A percentile compares a stretch with the other conserved stretches of the same genome.
These are phyloP conservation scores for Pleurotus cornucopiae DNA, from an alignment of 768 basidiomycete genomes.

Conservation along the genomic window DNA sequence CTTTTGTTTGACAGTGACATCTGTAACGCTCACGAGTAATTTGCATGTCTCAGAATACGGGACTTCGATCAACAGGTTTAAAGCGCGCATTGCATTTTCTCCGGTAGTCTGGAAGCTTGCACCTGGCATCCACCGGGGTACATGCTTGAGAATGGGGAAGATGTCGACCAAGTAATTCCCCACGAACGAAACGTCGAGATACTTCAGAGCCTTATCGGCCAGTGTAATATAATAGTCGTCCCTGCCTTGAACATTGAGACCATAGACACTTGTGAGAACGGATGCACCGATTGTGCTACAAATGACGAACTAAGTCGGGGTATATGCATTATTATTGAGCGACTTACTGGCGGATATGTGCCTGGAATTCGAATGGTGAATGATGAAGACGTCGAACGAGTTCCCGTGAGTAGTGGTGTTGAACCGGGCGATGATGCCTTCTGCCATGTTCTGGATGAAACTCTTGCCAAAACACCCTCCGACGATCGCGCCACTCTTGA, in stretches of 20 bases:
- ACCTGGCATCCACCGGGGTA: background rate
- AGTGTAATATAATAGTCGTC: background rate
- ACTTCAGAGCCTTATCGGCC: background rate
- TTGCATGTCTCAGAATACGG: slow-evolving; percentile 15
- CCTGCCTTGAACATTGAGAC: background rate
- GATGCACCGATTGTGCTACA: background rate
- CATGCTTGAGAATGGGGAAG: background rate
- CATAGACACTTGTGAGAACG: background rate
- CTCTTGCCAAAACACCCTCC: slow-evolving; percentile 37
- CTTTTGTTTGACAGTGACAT: background rate
- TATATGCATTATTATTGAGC: background rate
- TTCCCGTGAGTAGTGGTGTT: slow-evolving; percentile 23
- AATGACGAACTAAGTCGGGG: slow-evolving; percentile 10
- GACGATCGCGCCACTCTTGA: slow-evolving; percentile 33
- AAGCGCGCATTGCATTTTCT: background rate
- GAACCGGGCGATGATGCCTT: slow-evolving; percentile 23
- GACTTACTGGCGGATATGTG: slow-evolving; percentile 31
- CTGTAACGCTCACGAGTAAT: slow-evolving; percentile 19
- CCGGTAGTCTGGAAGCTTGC: background rate
- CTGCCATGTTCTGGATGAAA: slow-evolving; percentile 28
- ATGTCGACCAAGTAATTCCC: background rate
- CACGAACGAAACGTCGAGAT: background rate
- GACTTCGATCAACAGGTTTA: background rate
- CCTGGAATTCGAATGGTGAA: slow-evolving; percentile 32
- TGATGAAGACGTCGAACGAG: slow-evolving; percentile 30